A percentile compares a stretch with the other conserved stretches of the same genome.
phyloP scores from a whole-genome alignment of 768 basidiomycete species.

The Suillus sp. region DNA sequence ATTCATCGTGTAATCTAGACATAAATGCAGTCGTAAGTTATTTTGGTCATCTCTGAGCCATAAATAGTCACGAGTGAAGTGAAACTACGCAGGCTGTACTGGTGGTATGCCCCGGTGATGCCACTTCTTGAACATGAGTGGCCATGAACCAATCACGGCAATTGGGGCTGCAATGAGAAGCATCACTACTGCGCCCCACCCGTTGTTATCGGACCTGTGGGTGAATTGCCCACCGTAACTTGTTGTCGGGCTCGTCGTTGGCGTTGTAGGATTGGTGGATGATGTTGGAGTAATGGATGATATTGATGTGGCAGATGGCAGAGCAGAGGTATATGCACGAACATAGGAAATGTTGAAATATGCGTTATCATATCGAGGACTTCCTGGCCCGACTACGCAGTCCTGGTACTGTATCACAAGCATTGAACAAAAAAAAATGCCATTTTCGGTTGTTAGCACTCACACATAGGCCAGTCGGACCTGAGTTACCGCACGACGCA shows the following conservation, averaged over 20 bases:
- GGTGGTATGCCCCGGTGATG: not conserved
- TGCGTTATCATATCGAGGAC: slow-evolving; percentile 56
- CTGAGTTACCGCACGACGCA: slow-evolving; percentile 41
- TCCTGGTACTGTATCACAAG: slow-evolving; percentile 44
- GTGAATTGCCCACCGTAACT: not conserved
- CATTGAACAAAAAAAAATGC: not conserved
- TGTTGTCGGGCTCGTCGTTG: not conserved
- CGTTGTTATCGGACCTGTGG: not conserved
- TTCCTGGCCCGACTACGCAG: slow-evolving; percentile 56
- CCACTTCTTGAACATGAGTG: slow-evolving; percentile 4
- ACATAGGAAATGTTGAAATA: slow-evolving; percentile 72
- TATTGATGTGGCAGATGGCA: slow-evolving; percentile 15
- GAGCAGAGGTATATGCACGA: slow-evolving; percentile 51
- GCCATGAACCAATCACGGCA: slow-evolving; percentile 7
- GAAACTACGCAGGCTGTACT: not conserved
- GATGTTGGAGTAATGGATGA: slow-evolving; percentile 1
- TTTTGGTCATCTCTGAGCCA: not conserved
- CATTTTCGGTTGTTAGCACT: slow-evolving; percentile 17
- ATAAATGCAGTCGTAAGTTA: not conserved
- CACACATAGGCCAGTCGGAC: slow-evolving; percentile 46
- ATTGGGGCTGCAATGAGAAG: slow-evolving; percentile 6
- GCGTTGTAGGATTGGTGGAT: not conserved
- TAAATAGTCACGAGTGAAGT: not conserved
- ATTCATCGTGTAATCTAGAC: not conserved
- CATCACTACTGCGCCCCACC: slow-evolving; percentile 1